Conservation (phyloP, 805 yeast species). For the Starmerella apicola region DNA sequence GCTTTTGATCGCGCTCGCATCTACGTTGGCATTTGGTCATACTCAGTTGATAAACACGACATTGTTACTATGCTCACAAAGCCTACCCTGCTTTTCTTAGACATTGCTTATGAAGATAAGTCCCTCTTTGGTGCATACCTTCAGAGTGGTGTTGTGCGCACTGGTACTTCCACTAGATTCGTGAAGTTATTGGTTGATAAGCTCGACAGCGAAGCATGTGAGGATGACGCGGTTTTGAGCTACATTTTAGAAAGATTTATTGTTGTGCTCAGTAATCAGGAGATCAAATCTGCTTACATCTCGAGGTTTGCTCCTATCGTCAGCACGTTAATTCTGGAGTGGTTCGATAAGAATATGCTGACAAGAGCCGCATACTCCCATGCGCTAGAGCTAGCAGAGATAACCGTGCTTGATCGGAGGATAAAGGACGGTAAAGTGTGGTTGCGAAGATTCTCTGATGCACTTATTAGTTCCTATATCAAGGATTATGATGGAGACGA, state of each 20-base stretch:
- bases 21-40: conserved; percentile 62
- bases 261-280: conserved; percentile 32
- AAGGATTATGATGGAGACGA: conserved; percentile 1
- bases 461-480: conserved; percentile 6
- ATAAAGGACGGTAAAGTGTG: conserved; percentile 14
- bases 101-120: conserved; percentile 31
- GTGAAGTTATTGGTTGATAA: conserved; percentile 42
- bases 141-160: conserved; percentile 17
- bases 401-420: conserved; percentile 12
- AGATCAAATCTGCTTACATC: conserved; percentile 8
- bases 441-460: conserved; percentile 13
- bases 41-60: conserved; percentile 41
- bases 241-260: conserved; percentile 47
- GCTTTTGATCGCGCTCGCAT: conserved; percentile 38
- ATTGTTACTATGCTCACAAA: conserved; percentile 39
- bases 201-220: conserved; percentile 27
- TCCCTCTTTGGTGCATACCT: conserved; percentile 9
- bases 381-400: conserved; percentile 13
- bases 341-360: conserved; percentile 11
- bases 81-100: conserved; percentile 58
- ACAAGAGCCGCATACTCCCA: conserved; percentile 4
- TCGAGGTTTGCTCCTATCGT: conserved; percentile 7
- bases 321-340: conserved; percentile 14
- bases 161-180: conserved; percentile 48
- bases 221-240: conserved; percentile 51